Base-by-base conservation (phyloP, 768 basidiomycete genomes). In the Amanita rubescens region DNA sequence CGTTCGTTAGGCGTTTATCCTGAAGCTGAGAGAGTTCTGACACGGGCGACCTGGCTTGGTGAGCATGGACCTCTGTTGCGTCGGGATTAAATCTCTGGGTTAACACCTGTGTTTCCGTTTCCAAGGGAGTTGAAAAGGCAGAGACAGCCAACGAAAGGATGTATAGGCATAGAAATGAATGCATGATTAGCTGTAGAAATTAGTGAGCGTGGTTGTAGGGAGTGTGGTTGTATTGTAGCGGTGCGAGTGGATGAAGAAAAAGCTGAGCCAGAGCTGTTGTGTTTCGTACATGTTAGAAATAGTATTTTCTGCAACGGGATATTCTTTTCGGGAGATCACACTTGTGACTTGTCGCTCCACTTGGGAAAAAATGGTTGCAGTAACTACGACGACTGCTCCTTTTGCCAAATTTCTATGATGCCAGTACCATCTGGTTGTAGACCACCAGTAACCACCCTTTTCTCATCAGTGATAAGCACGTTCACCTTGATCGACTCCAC, bases 401-500 rank as follows among this genome's bases (percentile, higher is more conserved):
- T 64, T 58, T 69, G 70, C 83, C 81, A 86, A 37, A 86, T 68
- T 62, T 88, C 86, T 55, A 84, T 75, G 17, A 78, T 57, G 10
- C 89, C 89, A 59, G 74, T 80, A 5, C 78, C 82, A 34, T 76
- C 74, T 42, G 68, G 68, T 5, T 67, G 69, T 45, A 90, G 71
- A 2, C 89, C 89, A 17, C 84, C 89, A 9, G 90, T 67, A 2
- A 78, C 64, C 22, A 88, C 63, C 41, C 71, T 72, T 30, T 70
- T 69, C 1, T 74, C 74, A 44, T 75, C 76, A 8, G 68, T 68
- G 33, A 76, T 65, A 25, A 91, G 60, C 0, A 81, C 72, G 59
- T 90, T 91, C 19, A 87, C 84, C 66, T 89, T 92, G 38, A 72
- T 69, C 33, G 80, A 59, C 12, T 64, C 59, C 41, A 63, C 59